Conservation (phyloP, 2,329 filamentous ascomycete species). For the Verticillium tricorpus region DNA sequence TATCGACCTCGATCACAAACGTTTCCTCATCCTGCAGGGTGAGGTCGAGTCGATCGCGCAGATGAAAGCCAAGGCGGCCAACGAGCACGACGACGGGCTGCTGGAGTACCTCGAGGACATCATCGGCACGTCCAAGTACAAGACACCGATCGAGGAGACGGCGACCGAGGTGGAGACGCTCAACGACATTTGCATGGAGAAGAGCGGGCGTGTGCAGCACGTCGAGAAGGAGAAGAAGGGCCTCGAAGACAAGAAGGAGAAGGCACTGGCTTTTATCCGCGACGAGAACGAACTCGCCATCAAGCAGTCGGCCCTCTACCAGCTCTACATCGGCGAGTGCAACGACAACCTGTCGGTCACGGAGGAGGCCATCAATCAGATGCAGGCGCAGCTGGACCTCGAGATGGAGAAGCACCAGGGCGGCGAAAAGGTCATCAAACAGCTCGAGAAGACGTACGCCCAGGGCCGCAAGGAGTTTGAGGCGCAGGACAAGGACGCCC, state of each 20-base stretch:
- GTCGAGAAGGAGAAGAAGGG: constrained; percentile 95
- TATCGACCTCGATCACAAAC: constrained; percentile 95
- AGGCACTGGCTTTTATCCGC: constrained; percentile 79
- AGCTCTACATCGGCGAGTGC: constrained; percentile 85
- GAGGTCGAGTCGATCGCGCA: constrained; percentile 98
- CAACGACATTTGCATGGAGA: constrained; percentile 93
- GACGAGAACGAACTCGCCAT: constrained; percentile 90
- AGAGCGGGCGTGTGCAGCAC: constrained; percentile 91
- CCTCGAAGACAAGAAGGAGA: constrained; percentile 95
- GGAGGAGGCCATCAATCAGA: constrained; percentile 83
- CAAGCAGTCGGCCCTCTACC: constrained; percentile 90
- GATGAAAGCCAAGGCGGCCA: constrained; percentile 95
- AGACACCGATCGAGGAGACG: constrained; percentile 91
- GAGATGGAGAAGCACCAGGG: constrained; percentile 92
- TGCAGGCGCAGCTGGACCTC: constrained; percentile 78
- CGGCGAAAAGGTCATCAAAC: constrained; percentile 84
- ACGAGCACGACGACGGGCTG: constrained; percentile 93
- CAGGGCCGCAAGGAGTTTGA: constrained; percentile 81
- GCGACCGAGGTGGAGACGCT: constrained; percentile 84
- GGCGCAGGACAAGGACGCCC: constrained; percentile 73
- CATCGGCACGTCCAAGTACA: constrained; percentile 98
- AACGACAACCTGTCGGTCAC: constrained; percentile 85
- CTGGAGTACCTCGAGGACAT: constrained; percentile 98
- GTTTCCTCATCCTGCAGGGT: constrained; percentile 93
- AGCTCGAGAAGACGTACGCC: constrained; percentile 79